These are phyloP conservation scores for Alternaria alternata DNA, from an alignment of 2,329 filamentous ascomycete genomes.

Conservation along the genomic window DNA sequence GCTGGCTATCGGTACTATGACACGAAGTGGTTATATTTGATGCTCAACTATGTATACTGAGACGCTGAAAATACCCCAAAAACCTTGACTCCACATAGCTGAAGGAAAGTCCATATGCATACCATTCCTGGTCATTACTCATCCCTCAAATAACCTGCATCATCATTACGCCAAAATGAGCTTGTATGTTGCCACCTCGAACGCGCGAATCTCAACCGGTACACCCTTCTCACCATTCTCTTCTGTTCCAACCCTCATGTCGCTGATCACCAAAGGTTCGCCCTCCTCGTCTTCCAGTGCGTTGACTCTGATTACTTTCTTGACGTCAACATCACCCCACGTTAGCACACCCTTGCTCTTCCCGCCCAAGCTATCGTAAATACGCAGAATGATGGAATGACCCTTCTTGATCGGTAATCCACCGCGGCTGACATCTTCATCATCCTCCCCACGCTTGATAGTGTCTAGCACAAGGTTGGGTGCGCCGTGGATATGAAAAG, in stretches of 20 bases:
- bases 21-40: neutral
- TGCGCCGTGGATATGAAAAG: constrained; percentile 72
- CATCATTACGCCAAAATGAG: constrained; percentile 51
- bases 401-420: constrained; percentile 70
- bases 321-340: constrained; percentile 72
- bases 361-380: constrained; percentile 91
- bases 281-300: constrained; percentile 88
- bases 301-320: constrained; percentile 83
- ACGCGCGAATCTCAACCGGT: constrained; percentile 69
- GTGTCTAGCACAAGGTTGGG: constrained; percentile 81
- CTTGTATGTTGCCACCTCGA: constrained; percentile 85
- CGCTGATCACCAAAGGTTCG: constrained; percentile 55
- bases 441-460: constrained; percentile 81
- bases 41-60: neutral
- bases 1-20: neutral
- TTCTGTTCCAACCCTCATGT: constrained; percentile 60
- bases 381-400: constrained; percentile 79
- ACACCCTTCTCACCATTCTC: constrained; percentile 58
- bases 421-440: constrained; percentile 61
- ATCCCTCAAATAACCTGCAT: neutral
- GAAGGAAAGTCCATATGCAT: neutral
- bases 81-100: too few species aligned
- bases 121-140: neutral
- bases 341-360: constrained; percentile 74
- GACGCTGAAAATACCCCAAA: neutral